Base-by-base conservation (phyloP, 257 asterid genomes). In the Primulina eburnea region DNA sequence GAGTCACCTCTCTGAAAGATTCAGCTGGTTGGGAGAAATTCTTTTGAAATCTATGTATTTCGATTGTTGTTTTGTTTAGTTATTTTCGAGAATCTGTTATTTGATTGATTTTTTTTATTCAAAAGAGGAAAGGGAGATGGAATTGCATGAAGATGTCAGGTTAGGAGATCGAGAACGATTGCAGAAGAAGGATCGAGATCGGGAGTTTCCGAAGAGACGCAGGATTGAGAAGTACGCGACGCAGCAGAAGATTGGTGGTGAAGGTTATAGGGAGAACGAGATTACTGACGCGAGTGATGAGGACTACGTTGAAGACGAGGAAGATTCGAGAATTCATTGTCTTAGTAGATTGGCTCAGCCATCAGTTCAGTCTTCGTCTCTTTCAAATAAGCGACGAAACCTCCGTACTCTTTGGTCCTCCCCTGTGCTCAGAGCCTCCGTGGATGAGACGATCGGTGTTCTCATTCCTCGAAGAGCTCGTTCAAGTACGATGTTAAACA, bases 391-490 rank as follows among this genome's bases (percentile, higher is more conserved):
- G 71, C 81, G 79, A 38, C 83, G 81, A 71, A 80, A 68, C 29
- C 67, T 82, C 68, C 86, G 80, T 50, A 63, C 78, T 37, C 71
- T 75, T 63, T 75, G 82, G 66, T 82, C 85, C 50, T 73, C 88
- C 18, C 79, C 88, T 72, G 81, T 55, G 69, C 68, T 70, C 47
- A 58, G 74, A 74, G 43, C 73, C 32, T 70, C 75, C 50, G 79
- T 66, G 21, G 85, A 83, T 73, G 89, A 83, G 66, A 65, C 82
- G 64, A 62, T 88, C 68, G 82, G 88, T 18, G 82, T 71, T 66
- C 77, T 82, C 29, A 66, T 88, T 26, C 95, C 89, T 7, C 83
- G 87, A 67, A 84, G 85, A 81, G 79, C 87, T 79, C 89, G 95
- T 57, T 88, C 95, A 20, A 75, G 95, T 85, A 73, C 18, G 78